Conservation (phyloP, 2,329 filamentous ascomycete species). For the Sporothrix schenckii region DNA sequence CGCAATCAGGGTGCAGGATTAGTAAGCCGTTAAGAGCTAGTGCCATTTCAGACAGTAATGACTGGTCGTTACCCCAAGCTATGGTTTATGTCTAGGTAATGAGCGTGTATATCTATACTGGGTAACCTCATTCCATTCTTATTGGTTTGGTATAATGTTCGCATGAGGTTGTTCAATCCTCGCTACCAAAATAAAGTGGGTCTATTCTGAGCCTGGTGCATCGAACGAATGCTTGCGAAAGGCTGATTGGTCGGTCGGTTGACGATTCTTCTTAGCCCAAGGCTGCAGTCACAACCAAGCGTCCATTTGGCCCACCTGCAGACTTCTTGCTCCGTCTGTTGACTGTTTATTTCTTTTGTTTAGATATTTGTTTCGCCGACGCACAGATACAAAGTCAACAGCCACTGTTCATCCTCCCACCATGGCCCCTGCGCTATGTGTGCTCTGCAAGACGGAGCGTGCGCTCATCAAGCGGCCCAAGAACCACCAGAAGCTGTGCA, state of each 20-base stretch:
- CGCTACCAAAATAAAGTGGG: conserved; percentile 18
- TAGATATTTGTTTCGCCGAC: not conserved
- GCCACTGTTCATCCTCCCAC: not conserved
- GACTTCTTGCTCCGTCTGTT: not conserved
- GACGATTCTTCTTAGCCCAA: conserved; percentile 20
- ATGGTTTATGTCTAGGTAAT: no score
- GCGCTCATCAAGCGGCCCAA: conserved; percentile 93
- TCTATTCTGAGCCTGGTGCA: not conserved
- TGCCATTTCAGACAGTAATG: no score
- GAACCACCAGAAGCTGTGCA: conserved; percentile 92
- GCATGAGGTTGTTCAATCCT: no score
- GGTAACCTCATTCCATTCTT: no score
- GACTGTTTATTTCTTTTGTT: not conserved
- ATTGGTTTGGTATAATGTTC: no score
- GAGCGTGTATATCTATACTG: no score
- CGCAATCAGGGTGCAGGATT: no score
- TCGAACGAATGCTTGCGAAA: not conserved
- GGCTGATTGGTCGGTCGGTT: conserved; percentile 27
- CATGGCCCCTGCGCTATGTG: conserved; percentile 80
- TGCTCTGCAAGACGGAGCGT: conserved; percentile 72
- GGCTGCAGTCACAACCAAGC: conserved; percentile 8
- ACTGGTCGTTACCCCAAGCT: no score
- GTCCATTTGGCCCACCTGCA: no score
- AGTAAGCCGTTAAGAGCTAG: no score
- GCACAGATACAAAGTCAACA: not conserved